These are phyloP conservation scores for Asterionellopsis glacialis DNA, from an alignment of 108 stramenopile genomes.

Conservation along the genomic window DNA sequence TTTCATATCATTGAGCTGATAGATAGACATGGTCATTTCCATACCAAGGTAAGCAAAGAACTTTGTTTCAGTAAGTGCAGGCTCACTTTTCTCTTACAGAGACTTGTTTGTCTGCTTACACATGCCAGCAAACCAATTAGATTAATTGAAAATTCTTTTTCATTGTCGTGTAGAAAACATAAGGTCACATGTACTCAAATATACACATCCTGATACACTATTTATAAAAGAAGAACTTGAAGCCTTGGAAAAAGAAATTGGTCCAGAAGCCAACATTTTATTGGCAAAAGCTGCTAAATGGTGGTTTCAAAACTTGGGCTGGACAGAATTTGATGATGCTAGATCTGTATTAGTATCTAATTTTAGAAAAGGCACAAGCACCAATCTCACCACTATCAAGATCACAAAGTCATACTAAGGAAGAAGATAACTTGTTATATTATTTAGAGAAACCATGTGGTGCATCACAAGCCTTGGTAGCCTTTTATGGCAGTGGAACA, in stretches of 20 bases:
- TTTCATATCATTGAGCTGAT: too few species aligned
- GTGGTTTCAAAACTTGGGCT: slow-evolving; percentile 17
- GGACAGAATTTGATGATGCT: slow-evolving; percentile 14
- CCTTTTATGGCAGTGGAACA: slow-evolving; percentile 25
- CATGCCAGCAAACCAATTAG: slow-evolving; percentile 14
- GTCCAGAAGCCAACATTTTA: slow-evolving; percentile 9
- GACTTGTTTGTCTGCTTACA: too few species aligned
- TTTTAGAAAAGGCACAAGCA: slow-evolving; percentile 37
- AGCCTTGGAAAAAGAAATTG: slow-evolving; percentile 35
- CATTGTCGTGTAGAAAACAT: slow-evolving; percentile 60
- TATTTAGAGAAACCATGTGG: slow-evolving; percentile 50
- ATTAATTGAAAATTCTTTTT: slow-evolving; percentile 39
- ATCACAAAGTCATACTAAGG: slow-evolving; percentile 15
- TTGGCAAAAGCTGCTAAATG: slow-evolving; percentile 15
- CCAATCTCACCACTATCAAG: slow-evolving; percentile 42
- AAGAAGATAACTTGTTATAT: slow-evolving; percentile 18
- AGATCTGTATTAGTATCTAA: slow-evolving; percentile 11
- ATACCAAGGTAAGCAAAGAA: too few species aligned
- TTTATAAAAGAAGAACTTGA: slow-evolving; percentile 57
- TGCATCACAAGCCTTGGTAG: slow-evolving; percentile 32
- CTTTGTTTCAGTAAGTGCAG: too few species aligned
- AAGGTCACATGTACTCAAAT: slow-evolving; percentile 64
- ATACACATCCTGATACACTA: slow-evolving; percentile 46
- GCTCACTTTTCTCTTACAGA: too few species aligned
- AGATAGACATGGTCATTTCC: too few species aligned